Percentiles rank a stretch among this genome's conserved stretches.
These are phyloP conservation scores for Xerocomus nothofagi DNA, from an alignment of 1,284 basidiomycete genomes.

Conservation along the genomic window DNA sequence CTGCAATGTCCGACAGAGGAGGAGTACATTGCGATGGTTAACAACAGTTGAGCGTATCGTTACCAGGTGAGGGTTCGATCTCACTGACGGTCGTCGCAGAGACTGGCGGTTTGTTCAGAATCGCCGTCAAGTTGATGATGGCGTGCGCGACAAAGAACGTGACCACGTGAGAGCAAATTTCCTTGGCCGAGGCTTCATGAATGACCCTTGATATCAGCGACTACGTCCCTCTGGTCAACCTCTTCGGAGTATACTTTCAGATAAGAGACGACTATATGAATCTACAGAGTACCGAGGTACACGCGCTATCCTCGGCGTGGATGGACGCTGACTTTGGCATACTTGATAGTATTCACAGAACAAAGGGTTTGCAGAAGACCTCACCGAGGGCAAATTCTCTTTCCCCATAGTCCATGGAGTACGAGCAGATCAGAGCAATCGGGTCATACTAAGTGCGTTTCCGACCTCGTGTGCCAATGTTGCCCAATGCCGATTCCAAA, in stretches of 20 bases:
- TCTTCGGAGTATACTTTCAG: conserved; percentile 94
- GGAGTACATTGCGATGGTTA: conserved; percentile 95
- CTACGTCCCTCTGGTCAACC: conserved; percentile 90
- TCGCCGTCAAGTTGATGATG: conserved; percentile 97
- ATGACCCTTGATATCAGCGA: conserved; percentile 50
- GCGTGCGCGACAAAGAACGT: conserved; percentile 68
- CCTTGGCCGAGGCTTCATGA: background rate
- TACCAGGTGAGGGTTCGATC: background rate
- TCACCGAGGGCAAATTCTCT: conserved; percentile 96
- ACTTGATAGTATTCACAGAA: conserved; percentile 79
- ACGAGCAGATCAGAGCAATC: conserved; percentile 69
- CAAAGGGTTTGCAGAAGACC: conserved; percentile 94
- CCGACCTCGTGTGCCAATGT: background rate
- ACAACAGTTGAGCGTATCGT: conserved; percentile 71
- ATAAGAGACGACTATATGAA: conserved; percentile 99
- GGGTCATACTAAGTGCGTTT: conserved; percentile 77
- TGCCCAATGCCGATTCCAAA: background rate
- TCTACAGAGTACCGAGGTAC: conserved; percentile 83
- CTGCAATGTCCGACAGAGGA: conserved; percentile 92
- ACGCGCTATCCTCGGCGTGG: conserved; percentile 36
- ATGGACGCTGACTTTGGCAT: background rate
- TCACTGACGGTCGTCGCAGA: conserved; percentile 51
- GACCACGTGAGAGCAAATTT: conserved; percentile 52
- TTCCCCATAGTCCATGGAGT: conserved; percentile 93
- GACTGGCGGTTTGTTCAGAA: conserved; percentile 91